Evolutionary conservation across 2,329 filamentous ascomycete genomes (phyloP), one percentile per base, ranked within the genome.

Genomic region (Calonectria henricotiae): DNA sequence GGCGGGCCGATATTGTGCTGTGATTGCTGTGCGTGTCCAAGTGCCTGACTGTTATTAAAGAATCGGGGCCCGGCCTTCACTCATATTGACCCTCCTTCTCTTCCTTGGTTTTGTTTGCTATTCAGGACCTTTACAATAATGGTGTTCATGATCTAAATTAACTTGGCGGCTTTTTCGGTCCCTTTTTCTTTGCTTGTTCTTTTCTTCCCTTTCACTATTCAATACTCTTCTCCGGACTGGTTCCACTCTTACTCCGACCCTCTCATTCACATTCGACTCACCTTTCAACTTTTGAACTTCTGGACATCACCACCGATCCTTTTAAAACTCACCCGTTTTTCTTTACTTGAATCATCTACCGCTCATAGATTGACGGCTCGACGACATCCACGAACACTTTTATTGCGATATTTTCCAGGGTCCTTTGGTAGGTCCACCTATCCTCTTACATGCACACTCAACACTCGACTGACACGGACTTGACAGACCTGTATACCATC

Each of bases 41-140:
- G 62, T 66, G 67, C 41, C 32, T 44, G 58, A 51, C 65, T 60
- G 67, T 51, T 79, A 72, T 76, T 77, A 79, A 79, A 77, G 76
- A 73, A 72, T 65, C 67, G 20, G 62, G 58, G 35, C 71, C 74
- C 69, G 47, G 68, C 69, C 76, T 74, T 72, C 68, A 69, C 58
- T 70, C 69, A 70, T 68, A 71, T 44, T 68, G 62, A 55, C 30
- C 46, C 69, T 69, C 65, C 25, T 49, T 61, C 58, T 71, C 64
- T 68, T 62, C 69, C 72, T 75, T 72, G 72, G 64, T 70, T 55
- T 32, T 46, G 49, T 61, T 55, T 54, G 30, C 72, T 69, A 76
- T 74, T 79, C 74, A 74, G 65, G 65, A 61, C 65, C 64, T 41
- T 47, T 20, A 61, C 30, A 65, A 78, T 75, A 80, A 80, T 80